Evolutionary conservation across 2,329 filamentous ascomycete species (phyloP).

Genomic region (Macroventuria anomochaeta): DNA sequence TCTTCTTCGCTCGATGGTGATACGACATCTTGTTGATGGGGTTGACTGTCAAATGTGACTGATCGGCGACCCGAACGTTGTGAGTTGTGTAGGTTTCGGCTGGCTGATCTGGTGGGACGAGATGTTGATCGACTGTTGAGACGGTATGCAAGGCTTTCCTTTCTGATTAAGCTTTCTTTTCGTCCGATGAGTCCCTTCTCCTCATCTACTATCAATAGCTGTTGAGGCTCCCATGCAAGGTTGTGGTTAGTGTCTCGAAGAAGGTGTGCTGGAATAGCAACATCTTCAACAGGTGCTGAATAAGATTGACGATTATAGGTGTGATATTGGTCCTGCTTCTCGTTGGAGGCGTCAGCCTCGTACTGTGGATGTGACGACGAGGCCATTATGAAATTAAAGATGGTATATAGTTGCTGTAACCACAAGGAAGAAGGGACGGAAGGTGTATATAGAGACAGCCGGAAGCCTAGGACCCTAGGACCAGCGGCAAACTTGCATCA

Average conservation of each 20-base stretch:
- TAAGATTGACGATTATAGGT: conserved; percentile 12
- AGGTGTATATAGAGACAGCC: conserved; percentile 8
- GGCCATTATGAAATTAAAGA: conserved; percentile 14
- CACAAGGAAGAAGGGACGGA: not conserved
- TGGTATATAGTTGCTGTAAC: not conserved
- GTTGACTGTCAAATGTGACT: conserved; percentile 3
- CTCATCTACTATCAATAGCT: conserved; percentile 17
- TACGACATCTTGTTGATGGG: not conserved
- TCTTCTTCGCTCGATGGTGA: not conserved
- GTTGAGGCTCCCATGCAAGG: conserved; percentile 25
- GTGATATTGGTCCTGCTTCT: conserved; percentile 10
- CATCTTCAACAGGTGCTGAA: conserved; percentile 21
- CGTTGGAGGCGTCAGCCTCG: not conserved
- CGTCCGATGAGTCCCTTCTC: conserved; percentile 16
- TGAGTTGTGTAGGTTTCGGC: not conserved
- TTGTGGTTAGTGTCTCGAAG: conserved; percentile 22
- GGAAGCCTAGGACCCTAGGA: conserved; percentile 4
- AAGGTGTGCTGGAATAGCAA: conserved; percentile 32
- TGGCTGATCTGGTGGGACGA: conserved; percentile 3
- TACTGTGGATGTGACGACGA: not conserved
- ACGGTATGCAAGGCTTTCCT: conserved; percentile 12
- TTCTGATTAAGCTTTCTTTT: conserved; percentile 9
- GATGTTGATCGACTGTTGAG: conserved; percentile 10
- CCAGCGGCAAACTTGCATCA: conserved; percentile 13
- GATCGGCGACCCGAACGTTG: conserved; percentile 9